A percentile compares a stretch with the other conserved stretches of the same genome.
Conservation (phyloP, 148 eudicot genomes). For the Cornus suecica region DNA sequence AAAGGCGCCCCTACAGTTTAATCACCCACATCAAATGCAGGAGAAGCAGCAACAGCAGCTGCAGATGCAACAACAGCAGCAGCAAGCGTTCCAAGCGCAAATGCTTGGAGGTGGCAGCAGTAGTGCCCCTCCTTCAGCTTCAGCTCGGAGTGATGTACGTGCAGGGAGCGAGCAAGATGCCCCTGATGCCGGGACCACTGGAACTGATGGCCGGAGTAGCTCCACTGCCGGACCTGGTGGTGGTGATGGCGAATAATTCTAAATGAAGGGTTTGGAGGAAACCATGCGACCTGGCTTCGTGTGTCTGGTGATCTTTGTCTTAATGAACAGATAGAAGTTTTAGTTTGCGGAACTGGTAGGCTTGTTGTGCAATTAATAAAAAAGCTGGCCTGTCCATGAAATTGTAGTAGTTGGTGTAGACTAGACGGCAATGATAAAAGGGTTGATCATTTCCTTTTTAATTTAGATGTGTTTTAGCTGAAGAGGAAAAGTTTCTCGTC, state of each 20-base stretch:
- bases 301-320: background rate
- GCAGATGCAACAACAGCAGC: constrained; percentile 47
- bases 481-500: background rate
- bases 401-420: background rate
- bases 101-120: constrained; percentile 30
- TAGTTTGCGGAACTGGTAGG: background rate
- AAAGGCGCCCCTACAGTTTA: constrained; percentile 58
- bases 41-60: constrained; percentile 43
- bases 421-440: background rate
- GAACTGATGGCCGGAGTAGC: constrained; percentile 39
- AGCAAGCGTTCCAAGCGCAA: constrained; percentile 52
- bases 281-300: constrained; percentile 26
- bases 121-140: constrained; percentile 27
- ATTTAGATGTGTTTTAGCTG: background rate
- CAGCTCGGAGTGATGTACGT: constrained; percentile 30
- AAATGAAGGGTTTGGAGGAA: constrained; percentile 36
- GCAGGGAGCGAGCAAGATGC: constrained; percentile 54
- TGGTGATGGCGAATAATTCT: constrained; percentile 32
- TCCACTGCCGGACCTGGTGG: constrained; percentile 39
- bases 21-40: constrained; percentile 54
- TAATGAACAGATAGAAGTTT: background rate
- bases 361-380: background rate
- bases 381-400: background rate
- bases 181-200: constrained; percentile 31
- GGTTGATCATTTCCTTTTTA: background rate